phyloP scores from a whole-genome alignment of 345 rosid genomes.

The Salix arbutifolia region DNA sequence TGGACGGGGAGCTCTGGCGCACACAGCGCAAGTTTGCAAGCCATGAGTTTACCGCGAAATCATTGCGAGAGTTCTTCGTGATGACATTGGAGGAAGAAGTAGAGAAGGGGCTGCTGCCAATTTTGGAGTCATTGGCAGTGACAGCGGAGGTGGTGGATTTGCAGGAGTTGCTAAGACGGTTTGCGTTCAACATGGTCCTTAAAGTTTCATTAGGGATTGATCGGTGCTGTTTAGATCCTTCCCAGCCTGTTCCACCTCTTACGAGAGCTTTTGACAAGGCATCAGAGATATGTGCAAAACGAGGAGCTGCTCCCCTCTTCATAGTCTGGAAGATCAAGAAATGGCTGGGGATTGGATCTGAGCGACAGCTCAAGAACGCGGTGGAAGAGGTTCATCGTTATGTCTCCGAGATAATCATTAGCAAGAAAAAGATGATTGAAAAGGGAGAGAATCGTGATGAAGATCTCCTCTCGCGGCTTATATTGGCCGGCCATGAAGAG shows the following conservation, averaged over 20 bases:
- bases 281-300: constrained; percentile 18
- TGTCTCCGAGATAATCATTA: constrained; percentile 16
- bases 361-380: constrained; percentile 20
- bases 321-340: constrained; percentile 28
- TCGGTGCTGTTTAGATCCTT: constrained; percentile 19
- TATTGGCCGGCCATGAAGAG: constrained; percentile 19
- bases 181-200: constrained; percentile 22
- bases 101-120: constrained; percentile 14
- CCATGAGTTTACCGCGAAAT: constrained; percentile 28
- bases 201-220: constrained; percentile 23
- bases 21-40: constrained; percentile 24
- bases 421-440: constrained; percentile 7
- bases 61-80: constrained; percentile 16
- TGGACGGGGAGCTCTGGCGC: constrained; percentile 32
- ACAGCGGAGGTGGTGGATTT: constrained; percentile 16
- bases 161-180: constrained; percentile 23
- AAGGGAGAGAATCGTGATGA: not conserved
- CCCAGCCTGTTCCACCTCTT: constrained; percentile 14
- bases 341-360: constrained; percentile 33
- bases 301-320: constrained; percentile 23
- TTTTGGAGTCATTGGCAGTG: constrained; percentile 21
- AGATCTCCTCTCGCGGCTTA: constrained; percentile 29
- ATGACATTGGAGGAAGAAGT: constrained; percentile 22
- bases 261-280: constrained; percentile 23
- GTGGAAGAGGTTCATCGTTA: constrained; percentile 11